A percentile compares a stretch with the other conserved stretches of the same genome.
Conservation (phyloP, 2,329 filamentous ascomycete species). For the Coleophoma eucalyptorum region DNA sequence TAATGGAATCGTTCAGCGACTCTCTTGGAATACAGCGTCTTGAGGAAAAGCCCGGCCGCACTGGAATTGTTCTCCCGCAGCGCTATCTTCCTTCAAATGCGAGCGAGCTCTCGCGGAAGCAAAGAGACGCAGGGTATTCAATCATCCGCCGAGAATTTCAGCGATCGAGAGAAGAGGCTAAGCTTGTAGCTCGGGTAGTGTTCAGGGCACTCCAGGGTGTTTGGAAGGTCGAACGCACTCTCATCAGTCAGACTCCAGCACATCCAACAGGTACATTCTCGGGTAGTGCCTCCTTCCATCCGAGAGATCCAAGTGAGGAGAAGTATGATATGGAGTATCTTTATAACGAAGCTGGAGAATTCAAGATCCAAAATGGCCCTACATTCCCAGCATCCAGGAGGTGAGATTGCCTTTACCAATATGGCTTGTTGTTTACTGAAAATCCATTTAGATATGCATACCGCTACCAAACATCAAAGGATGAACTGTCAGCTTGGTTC, state of each 20-base stretch:
- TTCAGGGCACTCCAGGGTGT: constrained; percentile 68
- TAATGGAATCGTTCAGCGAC: constrained; percentile 67
- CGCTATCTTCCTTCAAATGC: constrained; percentile 6
- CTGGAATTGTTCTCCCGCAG: background rate
- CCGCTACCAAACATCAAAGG: constrained; percentile 58
- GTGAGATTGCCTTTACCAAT: constrained; percentile 5
- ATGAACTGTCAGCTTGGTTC: constrained; percentile 70
- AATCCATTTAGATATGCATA: constrained; percentile 66
- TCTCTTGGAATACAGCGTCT: constrained; percentile 48
- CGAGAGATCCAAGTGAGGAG: constrained; percentile 51
- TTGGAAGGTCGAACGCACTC: constrained; percentile 60
- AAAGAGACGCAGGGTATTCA: constrained; percentile 41
- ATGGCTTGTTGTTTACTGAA: constrained; percentile 20
- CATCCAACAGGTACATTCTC: constrained; percentile 62
- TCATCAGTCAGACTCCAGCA: constrained; percentile 48
- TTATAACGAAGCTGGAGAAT: constrained; percentile 65
- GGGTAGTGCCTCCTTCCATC: constrained; percentile 62
- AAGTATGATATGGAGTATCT: constrained; percentile 51
- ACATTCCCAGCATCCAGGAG: constrained; percentile 22
- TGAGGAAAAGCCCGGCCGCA: constrained; percentile 26
- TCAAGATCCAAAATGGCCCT: constrained; percentile 44
- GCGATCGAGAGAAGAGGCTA: constrained; percentile 22
- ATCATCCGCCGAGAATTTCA: constrained; percentile 12
- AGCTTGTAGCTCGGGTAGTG: constrained; percentile 61
- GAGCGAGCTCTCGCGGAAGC: constrained; percentile 40